phyloP scores from a whole-genome alignment of 2,329 filamentous ascomycete species.

The Exophiala calicioides region DNA sequence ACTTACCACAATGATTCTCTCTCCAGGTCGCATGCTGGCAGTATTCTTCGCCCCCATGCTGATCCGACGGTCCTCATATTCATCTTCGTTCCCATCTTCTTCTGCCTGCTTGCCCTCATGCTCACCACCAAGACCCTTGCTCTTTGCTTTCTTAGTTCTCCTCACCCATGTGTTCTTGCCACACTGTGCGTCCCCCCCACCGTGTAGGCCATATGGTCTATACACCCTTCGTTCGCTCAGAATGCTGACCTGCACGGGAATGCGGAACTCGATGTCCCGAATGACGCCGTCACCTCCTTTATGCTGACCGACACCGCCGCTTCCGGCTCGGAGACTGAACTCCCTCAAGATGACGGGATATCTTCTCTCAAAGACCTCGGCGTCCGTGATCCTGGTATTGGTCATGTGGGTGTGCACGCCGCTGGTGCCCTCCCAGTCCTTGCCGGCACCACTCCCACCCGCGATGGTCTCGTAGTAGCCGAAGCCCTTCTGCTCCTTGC shows the following conservation, averaged over 20 bases:
- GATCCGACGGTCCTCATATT: constrained; percentile 52
- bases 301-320: constrained; percentile 67
- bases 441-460: constrained; percentile 74
- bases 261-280: constrained; percentile 80
- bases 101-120: constrained; percentile 53
- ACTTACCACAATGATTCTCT: constrained; percentile 63
- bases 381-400: constrained; percentile 82
- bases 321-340: constrained; percentile 67
- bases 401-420: constrained; percentile 87
- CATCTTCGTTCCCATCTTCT: constrained; percentile 37
- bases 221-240: constrained; percentile 75
- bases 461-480: constrained; percentile 89
- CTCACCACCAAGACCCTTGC: constrained; percentile 38
- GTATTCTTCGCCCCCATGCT: constrained; percentile 66
- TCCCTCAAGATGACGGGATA: constrained; percentile 75
- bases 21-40: constrained; percentile 59
- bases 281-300: constrained; percentile 75
- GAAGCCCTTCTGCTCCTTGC: constrained; percentile 63
- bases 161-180: constrained; percentile 88
- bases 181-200: constrained; percentile 74
- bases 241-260: constrained; percentile 78
- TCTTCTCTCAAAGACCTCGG: constrained; percentile 76
- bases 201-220: constrained; percentile 77
- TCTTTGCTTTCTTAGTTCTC: constrained; percentile 59
- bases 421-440: constrained; percentile 72